A percentile compares a stretch with the other conserved stretches of the same genome.
These are phyloP conservation scores for Escovopsis sp. DNA, from an alignment of 2,329 filamentous ascomycete genomes.

Conservation along the genomic window DNA sequence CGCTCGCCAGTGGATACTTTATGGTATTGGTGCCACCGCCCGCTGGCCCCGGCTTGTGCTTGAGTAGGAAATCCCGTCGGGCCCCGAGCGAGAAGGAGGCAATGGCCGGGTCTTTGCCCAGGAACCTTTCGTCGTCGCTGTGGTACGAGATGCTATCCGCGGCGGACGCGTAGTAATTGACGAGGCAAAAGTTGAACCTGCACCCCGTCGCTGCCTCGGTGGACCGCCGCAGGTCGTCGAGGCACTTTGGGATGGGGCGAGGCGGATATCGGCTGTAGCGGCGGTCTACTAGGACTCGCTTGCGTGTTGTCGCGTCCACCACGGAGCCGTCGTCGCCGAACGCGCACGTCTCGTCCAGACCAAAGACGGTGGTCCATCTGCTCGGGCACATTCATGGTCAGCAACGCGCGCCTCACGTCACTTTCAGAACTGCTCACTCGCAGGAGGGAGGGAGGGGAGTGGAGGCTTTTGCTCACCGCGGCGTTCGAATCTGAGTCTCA, in stretches of 20 bases:
- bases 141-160: slow-evolving; percentile 67
- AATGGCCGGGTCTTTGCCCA: slow-evolving; percentile 55
- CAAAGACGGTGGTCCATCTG: slow-evolving; percentile 41
- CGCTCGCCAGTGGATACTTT: slow-evolving; percentile 43
- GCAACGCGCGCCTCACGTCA: not conserved
- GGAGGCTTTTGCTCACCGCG: slow-evolving; percentile 24
- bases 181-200: slow-evolving; percentile 63
- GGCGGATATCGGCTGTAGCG: slow-evolving; percentile 41
- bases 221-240: slow-evolving; percentile 46
- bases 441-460: not conserved
- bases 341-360: slow-evolving; percentile 44
- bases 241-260: slow-evolving; percentile 55
- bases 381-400: too few relatives aligned
- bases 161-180: slow-evolving; percentile 72
- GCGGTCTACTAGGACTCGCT: slow-evolving; percentile 32
- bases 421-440: not conserved
- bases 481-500: slow-evolving; percentile 45
- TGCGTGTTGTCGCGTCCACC: slow-evolving; percentile 28
- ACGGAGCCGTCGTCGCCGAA: slow-evolving; percentile 35
- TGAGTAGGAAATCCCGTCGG: slow-evolving; percentile 61
- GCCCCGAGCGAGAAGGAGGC: slow-evolving; percentile 63
- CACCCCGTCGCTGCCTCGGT: slow-evolving; percentile 53
- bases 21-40: slow-evolving; percentile 21
- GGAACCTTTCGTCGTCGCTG: slow-evolving; percentile 66
- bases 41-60: slow-evolving; percentile 46